Evolutionary conservation across 2,329 filamentous ascomycete species (phyloP), one percentile per base, ranked within the genome.

Genomic region (Teratosphaeria gauchensis): DNA sequence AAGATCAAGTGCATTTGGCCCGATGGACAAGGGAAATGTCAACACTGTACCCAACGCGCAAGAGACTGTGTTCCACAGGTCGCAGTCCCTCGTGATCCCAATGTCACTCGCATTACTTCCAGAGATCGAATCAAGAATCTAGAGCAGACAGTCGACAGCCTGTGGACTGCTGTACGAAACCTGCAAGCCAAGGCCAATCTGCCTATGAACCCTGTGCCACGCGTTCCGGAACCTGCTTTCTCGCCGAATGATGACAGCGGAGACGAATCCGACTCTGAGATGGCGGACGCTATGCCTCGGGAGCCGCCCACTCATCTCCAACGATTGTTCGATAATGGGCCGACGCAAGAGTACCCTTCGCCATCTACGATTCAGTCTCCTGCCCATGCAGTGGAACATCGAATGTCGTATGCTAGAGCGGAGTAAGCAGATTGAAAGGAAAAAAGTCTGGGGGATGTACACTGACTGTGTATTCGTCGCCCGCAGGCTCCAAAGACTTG

Each of bases 251-350:
- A 48, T 11, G 42, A 48, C 3, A 48, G 19, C 21, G 52, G 14
- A 32, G 54, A 28, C 6, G 42, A 51, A n/a, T 35, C 32, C 19
- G 21, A 48, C 24, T 38, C 30, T 30, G 33, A 55, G 24, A 21
- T 53, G 31, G 38, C 52, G 53, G 57, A 58, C 35, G 31, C 48
- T 11, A 38, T n/a, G 24, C 53, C 57, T 8, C 56, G 30, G 16
- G 28, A 51, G 31, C 57, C 55, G 14, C 57, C 52, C n/a, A 30
- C 53, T 12, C 57, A 55, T 24, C 53, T 55, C 35, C 48, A 24
- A 33, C 53, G 21, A 38, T 19, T 53, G 42, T 56, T 56, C n/a
- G 33, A 51, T n/a, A 56, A 42, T 19, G 52, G n/a, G 12, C 12
- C 21, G 19, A 16, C 52, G 4, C 28, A 53, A 14, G 52, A 53